Evolutionary conservation across 2,329 filamentous ascomycete species (phyloP).

Genomic region (Paramyrothecium roridum): DNA sequence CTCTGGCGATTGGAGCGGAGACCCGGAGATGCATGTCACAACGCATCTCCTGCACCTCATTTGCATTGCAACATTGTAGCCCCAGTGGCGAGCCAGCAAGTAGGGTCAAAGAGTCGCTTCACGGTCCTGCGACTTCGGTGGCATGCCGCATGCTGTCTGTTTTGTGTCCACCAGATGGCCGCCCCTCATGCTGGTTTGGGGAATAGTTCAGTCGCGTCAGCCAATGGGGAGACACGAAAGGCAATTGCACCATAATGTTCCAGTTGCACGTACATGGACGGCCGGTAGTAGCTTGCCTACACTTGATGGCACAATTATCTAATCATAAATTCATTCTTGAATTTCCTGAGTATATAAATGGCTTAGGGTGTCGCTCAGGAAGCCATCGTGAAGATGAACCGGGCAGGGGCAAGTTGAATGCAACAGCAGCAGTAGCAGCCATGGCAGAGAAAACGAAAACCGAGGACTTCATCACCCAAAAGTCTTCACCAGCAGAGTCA

Average conservation of each 20-base stretch:
- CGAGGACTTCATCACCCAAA: neutral
- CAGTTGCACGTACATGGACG: neutral
- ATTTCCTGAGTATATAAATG: neutral
- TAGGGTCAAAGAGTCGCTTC: neutral
- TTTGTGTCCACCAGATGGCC: neutral
- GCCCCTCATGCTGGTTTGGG: neutral
- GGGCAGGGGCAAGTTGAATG: too few relatives aligned
- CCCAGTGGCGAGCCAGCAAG: neutral
- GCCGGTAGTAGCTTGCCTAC: neutral
- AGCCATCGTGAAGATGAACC: too few relatives aligned
- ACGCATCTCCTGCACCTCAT: neutral
- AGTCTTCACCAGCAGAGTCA: neutral
- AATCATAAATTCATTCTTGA: neutral
- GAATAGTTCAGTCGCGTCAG: neutral
- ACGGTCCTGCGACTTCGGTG: neutral
- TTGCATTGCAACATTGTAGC: neutral
- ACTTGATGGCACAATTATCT: neutral
- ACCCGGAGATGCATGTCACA: neutral
- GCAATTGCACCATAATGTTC: neutral
- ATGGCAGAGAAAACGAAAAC: neutral
- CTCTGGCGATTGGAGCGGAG: neutral
- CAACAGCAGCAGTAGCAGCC: too few relatives aligned
- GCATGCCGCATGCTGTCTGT: neutral
- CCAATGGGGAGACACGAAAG: neutral
- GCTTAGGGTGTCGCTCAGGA: too few relatives aligned